Evolutionary conservation across 225 moss, liverwort and hornwort genomes (phyloP).

Genomic region (Polytrichum formosum): DNA sequence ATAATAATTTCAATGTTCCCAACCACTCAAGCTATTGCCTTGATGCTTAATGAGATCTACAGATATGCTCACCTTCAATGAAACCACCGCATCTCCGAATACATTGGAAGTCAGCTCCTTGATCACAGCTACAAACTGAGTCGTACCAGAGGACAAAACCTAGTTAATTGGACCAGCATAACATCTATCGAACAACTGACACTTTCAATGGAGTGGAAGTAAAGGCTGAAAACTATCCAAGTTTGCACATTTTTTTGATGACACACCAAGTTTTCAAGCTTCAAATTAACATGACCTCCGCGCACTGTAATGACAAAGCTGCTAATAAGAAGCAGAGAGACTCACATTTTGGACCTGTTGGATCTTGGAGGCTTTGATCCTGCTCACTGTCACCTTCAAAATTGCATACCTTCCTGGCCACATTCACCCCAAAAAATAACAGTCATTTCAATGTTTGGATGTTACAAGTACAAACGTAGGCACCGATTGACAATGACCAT

Average conservation of each 20-base stretch:
- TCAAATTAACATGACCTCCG: no score
- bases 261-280: no score
- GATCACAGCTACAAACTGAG: constrained; percentile 78
- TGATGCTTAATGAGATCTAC: no score
- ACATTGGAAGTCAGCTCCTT: constrained; percentile 51
- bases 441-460: not conserved
- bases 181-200: no score
- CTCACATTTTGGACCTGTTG: constrained; percentile 43
- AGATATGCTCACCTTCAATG: constrained; percentile 57
- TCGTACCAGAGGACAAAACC: not conserved
- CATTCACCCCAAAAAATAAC: constrained; percentile 4
- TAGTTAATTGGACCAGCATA: no score
- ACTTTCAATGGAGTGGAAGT: no score
- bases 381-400: constrained; percentile 49
- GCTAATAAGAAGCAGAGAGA: not conserved
- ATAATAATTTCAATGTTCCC: no score
- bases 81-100: constrained; percentile 60
- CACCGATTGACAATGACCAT: not conserved
- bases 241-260: no score
- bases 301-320: not conserved
- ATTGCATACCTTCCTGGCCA: constrained; percentile 42
- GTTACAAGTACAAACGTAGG: not conserved
- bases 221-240: no score
- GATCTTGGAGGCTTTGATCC: constrained; percentile 26
- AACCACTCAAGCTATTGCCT: no score